Conservation (phyloP, 2,329 filamentous ascomycete species). For the Plenodomus lindquistii region DNA sequence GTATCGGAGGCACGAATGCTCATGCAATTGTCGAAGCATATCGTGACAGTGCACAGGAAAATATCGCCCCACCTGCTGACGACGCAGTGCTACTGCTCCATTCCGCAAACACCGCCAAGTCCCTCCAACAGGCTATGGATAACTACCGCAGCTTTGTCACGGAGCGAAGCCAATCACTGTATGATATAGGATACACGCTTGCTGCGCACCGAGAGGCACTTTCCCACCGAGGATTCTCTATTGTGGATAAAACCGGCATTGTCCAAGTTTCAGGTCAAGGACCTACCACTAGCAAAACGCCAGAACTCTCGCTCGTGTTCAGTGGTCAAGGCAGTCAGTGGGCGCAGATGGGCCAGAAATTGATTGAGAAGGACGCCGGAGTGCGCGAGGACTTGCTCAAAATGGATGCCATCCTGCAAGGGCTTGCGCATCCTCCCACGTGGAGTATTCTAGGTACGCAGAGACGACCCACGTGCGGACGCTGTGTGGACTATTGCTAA, state of each 20-base stretch:
- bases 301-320: not conserved
- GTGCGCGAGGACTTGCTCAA: not conserved
- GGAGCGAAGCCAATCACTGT: not conserved
- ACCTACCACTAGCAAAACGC: not conserved
- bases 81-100: not conserved
- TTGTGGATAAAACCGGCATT: not conserved
- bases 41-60: not conserved
- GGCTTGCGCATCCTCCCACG: not conserved
- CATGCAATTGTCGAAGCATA: conserved; percentile 14
- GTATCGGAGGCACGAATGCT: conserved; percentile 9
- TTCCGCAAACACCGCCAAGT: not conserved
- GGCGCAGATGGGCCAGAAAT: not conserved
- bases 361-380: not conserved
- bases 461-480: not conserved
- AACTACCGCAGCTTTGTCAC: not conserved
- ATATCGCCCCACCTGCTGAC: not conserved
- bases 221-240: not conserved
- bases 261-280: not conserved
- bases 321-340: not conserved
- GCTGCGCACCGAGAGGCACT: not conserved
- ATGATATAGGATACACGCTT: not conserved
- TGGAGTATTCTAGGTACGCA: not conserved
- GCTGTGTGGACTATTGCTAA: not conserved
- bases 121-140: not conserved
- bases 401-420: not conserved